Evolutionary conservation across 164 flowering plant genomes (phyloP).

Genomic region (Vitis rupestris): DNA sequence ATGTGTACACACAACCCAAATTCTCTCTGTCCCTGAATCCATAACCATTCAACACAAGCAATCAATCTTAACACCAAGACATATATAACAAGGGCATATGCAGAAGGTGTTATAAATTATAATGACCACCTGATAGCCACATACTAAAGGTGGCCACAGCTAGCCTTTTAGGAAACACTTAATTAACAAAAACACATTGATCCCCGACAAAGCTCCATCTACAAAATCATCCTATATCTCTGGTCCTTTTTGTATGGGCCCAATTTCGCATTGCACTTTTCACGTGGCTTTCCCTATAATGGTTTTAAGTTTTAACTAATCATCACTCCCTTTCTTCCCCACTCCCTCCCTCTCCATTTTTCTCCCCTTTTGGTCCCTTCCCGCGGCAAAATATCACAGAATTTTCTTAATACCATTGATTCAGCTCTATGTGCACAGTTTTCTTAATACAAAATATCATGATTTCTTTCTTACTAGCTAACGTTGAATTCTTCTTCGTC

Average conservation of each 20-base stretch:
- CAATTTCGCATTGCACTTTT: conserved; percentile 7
- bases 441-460: background rate
- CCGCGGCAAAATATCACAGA: too few relatives aligned
- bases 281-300: conserved; percentile 14
- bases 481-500: background rate
- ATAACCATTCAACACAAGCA: background rate
- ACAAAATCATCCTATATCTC: background rate
- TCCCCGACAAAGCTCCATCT: background rate
- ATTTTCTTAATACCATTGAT: too few relatives aligned
- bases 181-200: background rate
- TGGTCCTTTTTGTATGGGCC: background rate
- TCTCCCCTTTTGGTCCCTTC: too few relatives aligned
- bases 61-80: background rate
- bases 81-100: background rate
- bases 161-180: background rate
- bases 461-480: background rate
- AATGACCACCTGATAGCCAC: background rate
- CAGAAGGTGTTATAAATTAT: conserved; percentile 1
- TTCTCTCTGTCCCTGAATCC: background rate
- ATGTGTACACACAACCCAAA: background rate
- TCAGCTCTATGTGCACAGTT: too few relatives aligned
- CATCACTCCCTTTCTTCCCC: too few relatives aligned
- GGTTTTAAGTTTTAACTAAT: too few relatives aligned
- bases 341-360: too few relatives aligned
- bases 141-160: background rate